Evolutionary conservation across 306 rosid genomes (phyloP), one percentile per base, ranked within the genome.

Genomic region (Dryas octopetala): DNA sequence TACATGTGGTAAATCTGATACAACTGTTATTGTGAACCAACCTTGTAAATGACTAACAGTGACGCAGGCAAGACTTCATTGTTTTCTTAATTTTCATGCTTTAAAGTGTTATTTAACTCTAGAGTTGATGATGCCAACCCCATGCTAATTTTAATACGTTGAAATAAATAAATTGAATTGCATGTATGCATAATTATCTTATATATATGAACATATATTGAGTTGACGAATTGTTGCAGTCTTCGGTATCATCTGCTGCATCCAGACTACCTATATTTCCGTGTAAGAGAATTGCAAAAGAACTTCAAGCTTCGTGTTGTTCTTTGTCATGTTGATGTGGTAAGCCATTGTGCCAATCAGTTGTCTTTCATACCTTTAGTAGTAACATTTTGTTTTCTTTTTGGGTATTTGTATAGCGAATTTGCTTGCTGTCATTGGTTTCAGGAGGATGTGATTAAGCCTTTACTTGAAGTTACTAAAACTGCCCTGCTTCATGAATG

Each of bases 231-330:
- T 76, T 84, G 71, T 75, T 90, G 89, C 96, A 95, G 98, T 80
- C 97, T 95, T 76, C 96, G 98, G 76, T 95, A 95, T 85, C 97
- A 95, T 86, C 90, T 95, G 57, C 89, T 95, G 71, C 97, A 95
- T 78, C 98, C 98, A 16, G 98, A 91, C 75, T 95, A 95, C 81
- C 78, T 95, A 57, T 95, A 95, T 78, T 90, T 79, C 78, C 93
- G 97, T 70, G 91, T 95, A 80, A 81, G 96, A 85, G 98, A 95
- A 89, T 82, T 91, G 85, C 97, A 90, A 83, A 95, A 95, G 83
- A 88, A 85, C 70, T 95, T 83, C 89, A 95, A 91, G 89, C 98
- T 95, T 78, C 91, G 96, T 28, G 79, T 95, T 40, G 88, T 95
- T 69, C 79, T 95, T 65, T 95, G 97, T 76, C 97, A 95, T 78